Evolutionary conservation across 495 filamentous ascomycete species (phyloP).

Genomic region (Lasiosphaeris hirsuta): DNA sequence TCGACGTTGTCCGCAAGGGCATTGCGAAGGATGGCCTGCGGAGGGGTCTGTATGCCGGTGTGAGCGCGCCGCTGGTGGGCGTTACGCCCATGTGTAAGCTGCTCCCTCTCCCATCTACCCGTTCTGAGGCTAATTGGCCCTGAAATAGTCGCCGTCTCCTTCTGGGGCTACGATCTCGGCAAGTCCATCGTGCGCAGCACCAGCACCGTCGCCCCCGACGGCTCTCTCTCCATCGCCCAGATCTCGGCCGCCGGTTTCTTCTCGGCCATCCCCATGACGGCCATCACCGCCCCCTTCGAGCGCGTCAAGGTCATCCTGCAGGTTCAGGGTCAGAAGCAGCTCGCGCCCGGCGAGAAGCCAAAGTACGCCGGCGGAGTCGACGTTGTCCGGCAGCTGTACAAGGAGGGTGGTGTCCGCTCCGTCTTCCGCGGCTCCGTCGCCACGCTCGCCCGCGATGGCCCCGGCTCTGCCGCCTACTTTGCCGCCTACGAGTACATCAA

Average conservation of each 20-base stretch:
- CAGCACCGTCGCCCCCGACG: conserved; percentile 62
- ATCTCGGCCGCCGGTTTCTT: conserved; percentile 94
- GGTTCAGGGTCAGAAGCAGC: conserved; percentile 88
- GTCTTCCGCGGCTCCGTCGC: conserved; percentile 90
- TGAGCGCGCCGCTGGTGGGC: conserved; percentile 87
- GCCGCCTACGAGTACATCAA: conserved; percentile 96
- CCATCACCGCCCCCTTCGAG: conserved; percentile 97
- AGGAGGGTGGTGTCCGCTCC: conserved; percentile 81
- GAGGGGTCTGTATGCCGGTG: conserved; percentile 92
- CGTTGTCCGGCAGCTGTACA: conserved; percentile 93
- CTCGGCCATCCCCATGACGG: conserved; percentile 94
- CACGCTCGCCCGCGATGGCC: conserved; percentile 90
- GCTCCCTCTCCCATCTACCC: not conserved
- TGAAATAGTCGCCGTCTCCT: conserved; percentile 83
- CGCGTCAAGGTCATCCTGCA: conserved; percentile 98
- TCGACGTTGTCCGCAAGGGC: conserved; percentile 87
- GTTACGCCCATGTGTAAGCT: conserved; percentile 98
- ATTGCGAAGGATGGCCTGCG: conserved; percentile 81
- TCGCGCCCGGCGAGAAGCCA: conserved; percentile 84
- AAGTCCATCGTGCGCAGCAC: conserved; percentile 75
- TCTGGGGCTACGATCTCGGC: conserved; percentile 98
- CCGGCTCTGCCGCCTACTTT: conserved; percentile 92
- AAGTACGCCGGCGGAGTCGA: conserved; percentile 86
- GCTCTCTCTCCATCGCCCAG: conserved; percentile 74
- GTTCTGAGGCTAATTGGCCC: not conserved